These are phyloP conservation scores for Pisolithus microcarpus DNA, from an alignment of 768 basidiomycete species.

Conservation along the genomic window DNA sequence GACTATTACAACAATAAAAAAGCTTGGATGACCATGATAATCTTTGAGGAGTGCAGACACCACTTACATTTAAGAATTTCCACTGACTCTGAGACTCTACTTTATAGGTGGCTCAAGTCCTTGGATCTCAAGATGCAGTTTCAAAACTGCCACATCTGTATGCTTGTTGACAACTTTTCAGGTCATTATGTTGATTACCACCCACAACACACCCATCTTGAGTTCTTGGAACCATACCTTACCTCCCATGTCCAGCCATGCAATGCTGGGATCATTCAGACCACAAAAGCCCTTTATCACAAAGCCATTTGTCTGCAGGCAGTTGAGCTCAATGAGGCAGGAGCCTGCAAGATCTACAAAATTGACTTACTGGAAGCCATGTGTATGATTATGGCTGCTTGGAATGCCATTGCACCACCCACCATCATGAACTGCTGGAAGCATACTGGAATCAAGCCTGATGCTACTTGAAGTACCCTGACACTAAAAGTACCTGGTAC, in stretches of 20 bases:
- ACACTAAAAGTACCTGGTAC: too few species aligned
- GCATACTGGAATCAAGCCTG: conserved; percentile 1
- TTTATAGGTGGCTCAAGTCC: conserved; percentile 18
- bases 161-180: conserved; percentile 4
- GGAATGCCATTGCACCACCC: conserved; percentile 18
- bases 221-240: background rate
- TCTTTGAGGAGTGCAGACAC: too few species aligned
- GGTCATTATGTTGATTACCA: conserved; percentile 2
- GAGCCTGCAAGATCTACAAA: too few species aligned
- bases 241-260: background rate
- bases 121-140: background rate
- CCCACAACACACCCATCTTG: background rate
- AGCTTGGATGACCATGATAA: conserved; percentile 32
- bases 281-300: conserved; percentile 19
- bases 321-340: conserved; percentile 28
- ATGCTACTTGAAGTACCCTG: too few species aligned
- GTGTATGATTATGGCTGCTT: too few species aligned
- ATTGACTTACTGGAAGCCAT: too few species aligned
- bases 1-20: background rate
- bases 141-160: conserved; percentile 7
- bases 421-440: conserved; percentile 14
- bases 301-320: conserved; percentile 5
- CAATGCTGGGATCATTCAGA: conserved; percentile 7
- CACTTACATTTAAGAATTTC: background rate
- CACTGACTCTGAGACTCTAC: background rate